Evolutionary conservation across 2,329 filamentous ascomycete species (phyloP), one percentile per base, ranked within the genome.

Genomic region (Epichloe gansuensis): DNA sequence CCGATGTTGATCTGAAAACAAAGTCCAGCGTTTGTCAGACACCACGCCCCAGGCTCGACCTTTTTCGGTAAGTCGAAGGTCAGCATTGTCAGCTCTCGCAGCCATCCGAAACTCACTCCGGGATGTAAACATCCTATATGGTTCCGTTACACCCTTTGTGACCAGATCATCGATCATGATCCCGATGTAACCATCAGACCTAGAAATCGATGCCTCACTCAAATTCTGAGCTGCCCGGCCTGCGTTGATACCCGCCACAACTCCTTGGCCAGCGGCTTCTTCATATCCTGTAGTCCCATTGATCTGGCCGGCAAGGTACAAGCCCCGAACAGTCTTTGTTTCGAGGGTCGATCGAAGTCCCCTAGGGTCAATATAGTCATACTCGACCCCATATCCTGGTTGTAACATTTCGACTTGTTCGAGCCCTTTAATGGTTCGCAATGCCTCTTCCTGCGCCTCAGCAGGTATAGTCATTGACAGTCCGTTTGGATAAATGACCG

Each of bases 201-300:
- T 80, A 7, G 83, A 83, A 34, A 98, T 72, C 0, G 79, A 79
- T 55, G 94, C 75, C 0, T 82, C 77, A 2, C 75, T 67, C 54
- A 85, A 81, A 1, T 79, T 78, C 55, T 81, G 77, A 0, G 91
- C 81, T 1, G 83, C 78, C n/a, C 93, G 78, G 2, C 91, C 93
- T 1, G 93, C 93, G 63, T 98, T 98, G 62, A 91, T 91, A 35
- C 93, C 93, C 0, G 93, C 93, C 13, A 98, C 73, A 46, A 98
- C 77, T 9, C 93, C 93, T 67, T 98, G 93, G 0, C 88, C 91
- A 0, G 93, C 90, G 9, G 93, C 93, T 73, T 98, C 93, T 71
- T 98, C 93, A 66, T 98, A 98, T 3, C 93, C 93, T 0, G 93
- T 98, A 0, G 93, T 98, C 46, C 93, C 93, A 67, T 98, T 98